These are phyloP conservation scores for Clitopilus hobsonii DNA, from an alignment of 768 basidiomycete species.

Conservation along the genomic window DNA sequence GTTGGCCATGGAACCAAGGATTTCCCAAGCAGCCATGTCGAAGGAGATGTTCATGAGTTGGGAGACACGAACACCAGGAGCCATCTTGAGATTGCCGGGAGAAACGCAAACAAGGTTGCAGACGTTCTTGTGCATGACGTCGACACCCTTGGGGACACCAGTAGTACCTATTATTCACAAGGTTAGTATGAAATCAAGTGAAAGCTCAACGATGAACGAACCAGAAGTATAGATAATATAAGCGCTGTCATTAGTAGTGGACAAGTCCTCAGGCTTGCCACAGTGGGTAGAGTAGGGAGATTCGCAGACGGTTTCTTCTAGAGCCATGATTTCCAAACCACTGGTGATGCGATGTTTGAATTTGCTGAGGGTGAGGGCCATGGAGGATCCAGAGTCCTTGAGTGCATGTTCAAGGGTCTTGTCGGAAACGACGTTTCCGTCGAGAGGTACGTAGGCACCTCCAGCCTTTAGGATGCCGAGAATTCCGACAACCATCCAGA, in stretches of 20 bases:
- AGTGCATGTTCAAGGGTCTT: constrained; percentile 48
- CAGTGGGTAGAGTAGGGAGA: constrained; percentile 18
- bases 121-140: constrained; percentile 57
- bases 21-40: constrained; percentile 67
- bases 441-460: constrained; percentile 54
- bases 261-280: constrained; percentile 31
- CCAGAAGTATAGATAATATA: constrained; percentile 65
- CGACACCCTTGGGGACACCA: constrained; percentile 56
- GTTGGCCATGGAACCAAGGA: constrained; percentile 45
- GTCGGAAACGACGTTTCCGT: constrained; percentile 55
- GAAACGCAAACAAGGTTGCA: constrained; percentile 45
- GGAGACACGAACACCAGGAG: constrained; percentile 49
- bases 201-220: constrained; percentile 13
- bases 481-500: constrained; percentile 33
- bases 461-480: constrained; percentile 55
- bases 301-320: constrained; percentile 27
- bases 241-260: constrained; percentile 36
- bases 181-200: constrained; percentile 3
- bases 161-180: constrained; percentile 42
- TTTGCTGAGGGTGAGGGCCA: constrained; percentile 39
- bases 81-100: constrained; percentile 57
- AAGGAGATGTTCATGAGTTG: constrained; percentile 63
- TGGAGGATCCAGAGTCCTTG: constrained; percentile 35
- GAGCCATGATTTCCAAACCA: constrained; percentile 19
- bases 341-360: constrained; percentile 32